Conservation (phyloP, 2,329 filamentous ascomycete genomes). For the Cryphonectria nitschkei region DNA sequence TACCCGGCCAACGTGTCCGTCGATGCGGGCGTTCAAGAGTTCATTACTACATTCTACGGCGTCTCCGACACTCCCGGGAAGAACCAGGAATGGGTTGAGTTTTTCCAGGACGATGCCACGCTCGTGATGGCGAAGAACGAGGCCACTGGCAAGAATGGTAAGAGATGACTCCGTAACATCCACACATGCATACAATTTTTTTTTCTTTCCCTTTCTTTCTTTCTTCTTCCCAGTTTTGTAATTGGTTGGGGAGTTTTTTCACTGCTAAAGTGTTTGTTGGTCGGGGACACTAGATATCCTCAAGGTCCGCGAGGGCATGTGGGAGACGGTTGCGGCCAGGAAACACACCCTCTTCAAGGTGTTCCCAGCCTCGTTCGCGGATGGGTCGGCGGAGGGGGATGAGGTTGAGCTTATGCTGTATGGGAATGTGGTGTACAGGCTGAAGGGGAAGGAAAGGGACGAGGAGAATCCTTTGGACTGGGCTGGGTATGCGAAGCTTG, state of each 20-base stretch:
- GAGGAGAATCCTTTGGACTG: conserved; percentile 34
- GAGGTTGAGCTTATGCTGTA: conserved; percentile 42
- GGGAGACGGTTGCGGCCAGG: conserved; percentile 45
- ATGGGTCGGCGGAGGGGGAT: conserved; percentile 15
- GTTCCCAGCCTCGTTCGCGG: conserved; percentile 44
- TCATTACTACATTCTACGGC: conserved; percentile 49
- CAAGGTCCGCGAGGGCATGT: conserved; percentile 47
- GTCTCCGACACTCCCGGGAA: conserved; percentile 47
- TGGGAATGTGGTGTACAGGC: conserved; percentile 35
- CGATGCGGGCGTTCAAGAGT: conserved; percentile 35
- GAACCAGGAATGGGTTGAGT: conserved; percentile 49
- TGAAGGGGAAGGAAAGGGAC: conserved; percentile 33
- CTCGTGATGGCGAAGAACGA: conserved; percentile 47
- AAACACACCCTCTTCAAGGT: conserved; percentile 48
- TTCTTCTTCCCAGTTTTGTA: background rate
- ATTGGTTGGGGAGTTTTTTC: too few relatives aligned
- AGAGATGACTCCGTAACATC: background rate
- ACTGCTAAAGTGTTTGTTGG: background rate
- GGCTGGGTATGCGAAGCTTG: conserved; percentile 38
- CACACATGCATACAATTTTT: background rate
- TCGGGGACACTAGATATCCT: conserved; percentile 42
- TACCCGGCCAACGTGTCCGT: conserved; percentile 35
- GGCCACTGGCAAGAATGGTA: conserved; percentile 38
- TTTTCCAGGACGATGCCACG: conserved; percentile 47
- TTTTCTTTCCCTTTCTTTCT: too few relatives aligned